These are phyloP conservation scores for Phytophthora megakarya DNA, from an alignment of 352 stramenopile genomes.

Conservation along the genomic window DNA sequence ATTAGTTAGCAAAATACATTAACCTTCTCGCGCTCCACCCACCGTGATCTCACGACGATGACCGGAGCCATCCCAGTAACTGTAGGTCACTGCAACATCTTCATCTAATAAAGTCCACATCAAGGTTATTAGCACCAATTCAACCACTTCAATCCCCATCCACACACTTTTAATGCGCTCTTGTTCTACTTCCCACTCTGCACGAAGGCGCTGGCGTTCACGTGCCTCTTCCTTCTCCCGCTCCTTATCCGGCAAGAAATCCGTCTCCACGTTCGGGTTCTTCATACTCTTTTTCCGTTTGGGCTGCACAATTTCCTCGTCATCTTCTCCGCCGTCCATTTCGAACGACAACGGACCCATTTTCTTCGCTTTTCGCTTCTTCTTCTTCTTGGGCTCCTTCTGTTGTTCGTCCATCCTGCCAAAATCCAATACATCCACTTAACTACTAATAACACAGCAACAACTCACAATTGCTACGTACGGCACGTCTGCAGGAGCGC, in stretches of 20 bases:
- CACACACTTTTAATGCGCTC: slow-evolving; percentile 91
- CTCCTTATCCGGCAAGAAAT: slow-evolving; percentile 95
- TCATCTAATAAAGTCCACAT: slow-evolving; percentile 58
- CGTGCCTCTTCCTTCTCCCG: slow-evolving; percentile 82
- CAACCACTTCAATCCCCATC: background rate
- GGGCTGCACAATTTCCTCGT: slow-evolving; percentile 29
- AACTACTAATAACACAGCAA: background rate
- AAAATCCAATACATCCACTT: background rate
- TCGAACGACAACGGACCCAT: slow-evolving; percentile 80
- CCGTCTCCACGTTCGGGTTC: slow-evolving; percentile 94
- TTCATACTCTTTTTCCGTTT: slow-evolving; percentile 86
- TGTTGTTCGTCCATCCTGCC: slow-evolving; percentile 39
- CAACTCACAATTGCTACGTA: slow-evolving; percentile 16
- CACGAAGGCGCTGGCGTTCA: slow-evolving; percentile 83
- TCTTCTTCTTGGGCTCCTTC: slow-evolving; percentile 54
- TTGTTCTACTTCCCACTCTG: slow-evolving; percentile 94
- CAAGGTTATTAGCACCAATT: background rate
- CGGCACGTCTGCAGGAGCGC: slow-evolving; percentile 33
- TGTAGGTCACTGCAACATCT: slow-evolving; percentile 96
- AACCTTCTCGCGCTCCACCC: background rate
- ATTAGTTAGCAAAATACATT: background rate
- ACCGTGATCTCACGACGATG: slow-evolving; percentile 93
- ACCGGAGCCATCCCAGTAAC: slow-evolving; percentile 97
- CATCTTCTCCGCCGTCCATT: slow-evolving; percentile 73
- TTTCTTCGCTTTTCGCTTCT: slow-evolving; percentile 84